Conservation (phyloP, 1,284 basidiomycete species). For the Cryptococcus hybrid region DNA sequence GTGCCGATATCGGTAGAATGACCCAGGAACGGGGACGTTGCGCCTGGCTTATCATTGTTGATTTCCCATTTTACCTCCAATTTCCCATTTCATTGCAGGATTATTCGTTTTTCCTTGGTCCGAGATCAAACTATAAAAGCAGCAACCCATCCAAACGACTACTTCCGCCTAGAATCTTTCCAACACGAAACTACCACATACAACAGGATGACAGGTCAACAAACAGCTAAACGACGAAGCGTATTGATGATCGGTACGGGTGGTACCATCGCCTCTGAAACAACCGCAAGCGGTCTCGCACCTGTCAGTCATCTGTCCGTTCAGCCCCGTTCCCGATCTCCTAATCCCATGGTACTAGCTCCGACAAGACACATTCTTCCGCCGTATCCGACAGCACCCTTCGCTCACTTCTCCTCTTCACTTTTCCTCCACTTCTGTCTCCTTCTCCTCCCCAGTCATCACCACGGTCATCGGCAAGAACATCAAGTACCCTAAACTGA, state of each 20-base stretch:
- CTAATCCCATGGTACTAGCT: slow-evolving; percentile 23
- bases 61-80: slow-evolving; percentile 9
- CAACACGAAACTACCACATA: background rate
- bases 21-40: too few species aligned
- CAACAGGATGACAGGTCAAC: background rate
- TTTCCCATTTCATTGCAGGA: slow-evolving; percentile 4
- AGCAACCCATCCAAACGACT: background rate
- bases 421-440: slow-evolving; percentile 1
- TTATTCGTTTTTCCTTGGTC: background rate
- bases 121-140: background rate
- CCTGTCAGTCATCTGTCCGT: slow-evolving; percentile 21
- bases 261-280: slow-evolving; percentile 45
- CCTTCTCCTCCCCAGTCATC: slow-evolving; percentile 22
- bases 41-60: background rate
- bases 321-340: background rate
- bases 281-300: slow-evolving; percentile 35
- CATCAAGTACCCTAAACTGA: slow-evolving; percentile 33
- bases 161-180: background rate
- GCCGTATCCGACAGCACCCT: slow-evolving; percentile 46
- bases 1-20: too few species aligned
- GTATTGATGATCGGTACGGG: slow-evolving; percentile 45
- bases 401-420: slow-evolving; percentile 24
- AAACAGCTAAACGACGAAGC: background rate
- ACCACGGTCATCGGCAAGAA: slow-evolving; percentile 23
- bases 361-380: slow-evolving; percentile 39